These are phyloP conservation scores for Macrophomina tecta DNA, from an alignment of 2,329 filamentous ascomycete species.

Conservation along the genomic window DNA sequence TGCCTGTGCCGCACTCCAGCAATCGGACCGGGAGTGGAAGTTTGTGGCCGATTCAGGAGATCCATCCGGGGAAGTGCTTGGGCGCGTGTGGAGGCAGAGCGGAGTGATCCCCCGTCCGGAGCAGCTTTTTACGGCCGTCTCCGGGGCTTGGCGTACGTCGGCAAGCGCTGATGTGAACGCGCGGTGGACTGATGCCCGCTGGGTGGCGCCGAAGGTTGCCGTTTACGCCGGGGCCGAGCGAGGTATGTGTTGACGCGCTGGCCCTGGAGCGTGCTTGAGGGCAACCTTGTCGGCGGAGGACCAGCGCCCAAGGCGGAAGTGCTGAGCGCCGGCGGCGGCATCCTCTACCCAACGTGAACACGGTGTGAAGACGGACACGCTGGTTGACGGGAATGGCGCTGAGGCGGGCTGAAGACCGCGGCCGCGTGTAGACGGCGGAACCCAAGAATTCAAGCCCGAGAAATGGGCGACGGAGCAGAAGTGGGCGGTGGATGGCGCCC, in stretches of 20 bases:
- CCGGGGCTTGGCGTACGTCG: slow-evolving; percentile 21
- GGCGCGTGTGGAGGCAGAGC: slow-evolving; percentile 11
- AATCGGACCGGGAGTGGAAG: slow-evolving; percentile 8
- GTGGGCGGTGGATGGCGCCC: not conserved
- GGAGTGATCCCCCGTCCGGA: slow-evolving; percentile 19
- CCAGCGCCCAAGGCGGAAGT: not conserved
- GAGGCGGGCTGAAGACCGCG: not conserved
- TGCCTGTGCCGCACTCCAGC: not conserved
- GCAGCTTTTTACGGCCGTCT: slow-evolving; percentile 3
- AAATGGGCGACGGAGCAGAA: not conserved
- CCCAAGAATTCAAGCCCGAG: not conserved
- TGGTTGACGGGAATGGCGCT: not conserved
- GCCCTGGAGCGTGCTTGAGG: slow-evolving; percentile 1
- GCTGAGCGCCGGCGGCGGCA: not conserved
- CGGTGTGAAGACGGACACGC: not conserved
- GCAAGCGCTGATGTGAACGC: not conserved
- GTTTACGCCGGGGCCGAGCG: not conserved
- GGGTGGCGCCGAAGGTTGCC: slow-evolving; percentile 10
- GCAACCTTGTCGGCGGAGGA: not conserved
- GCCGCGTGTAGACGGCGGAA: not conserved
- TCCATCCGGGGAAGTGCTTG: slow-evolving; percentile 18
- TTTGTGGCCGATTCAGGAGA: slow-evolving; percentile 17
- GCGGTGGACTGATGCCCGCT: slow-evolving; percentile 11
- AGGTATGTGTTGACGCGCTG: not conserved
- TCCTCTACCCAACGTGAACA: not conserved